Conservation (phyloP, 495 filamentous ascomycete genomes). For the Podospora tetraspora region DNA sequence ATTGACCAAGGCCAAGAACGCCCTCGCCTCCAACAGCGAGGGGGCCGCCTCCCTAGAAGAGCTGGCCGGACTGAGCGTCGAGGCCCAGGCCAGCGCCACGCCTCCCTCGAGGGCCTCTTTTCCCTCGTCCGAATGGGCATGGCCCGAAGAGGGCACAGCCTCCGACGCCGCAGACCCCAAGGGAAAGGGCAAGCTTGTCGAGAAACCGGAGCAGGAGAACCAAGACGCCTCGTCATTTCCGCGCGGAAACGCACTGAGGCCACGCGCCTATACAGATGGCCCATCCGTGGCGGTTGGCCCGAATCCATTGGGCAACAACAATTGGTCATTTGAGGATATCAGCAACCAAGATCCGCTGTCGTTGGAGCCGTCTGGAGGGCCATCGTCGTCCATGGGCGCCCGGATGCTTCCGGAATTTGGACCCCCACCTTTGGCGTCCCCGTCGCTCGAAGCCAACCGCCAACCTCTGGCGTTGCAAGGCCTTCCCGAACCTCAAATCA, state of each 20-base stretch:
- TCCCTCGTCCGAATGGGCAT: constrained; percentile 16
- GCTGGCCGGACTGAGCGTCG: constrained; percentile 5
- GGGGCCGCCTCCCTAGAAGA: constrained; percentile 3
- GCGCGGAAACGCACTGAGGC: constrained; percentile 2
- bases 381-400: neutral
- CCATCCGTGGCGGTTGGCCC: constrained; percentile 29
- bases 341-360: constrained; percentile 11
- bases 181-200: constrained; percentile 16
- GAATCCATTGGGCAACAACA: constrained; percentile 46
- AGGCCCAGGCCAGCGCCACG: constrained; percentile 2
- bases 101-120: constrained; percentile 5
- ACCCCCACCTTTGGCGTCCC: neutral
- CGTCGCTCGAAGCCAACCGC: neutral
- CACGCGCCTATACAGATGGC: constrained; percentile 46
- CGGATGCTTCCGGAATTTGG: neutral
- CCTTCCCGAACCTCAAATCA: neutral
- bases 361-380: neutral
- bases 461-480: neutral
- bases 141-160: constrained; percentile 12
- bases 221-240: constrained; percentile 11
- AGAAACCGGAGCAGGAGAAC: constrained; percentile 5
- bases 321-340: constrained; percentile 41
- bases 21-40: constrained; percentile 6
- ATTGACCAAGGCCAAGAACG: constrained; percentile 30
- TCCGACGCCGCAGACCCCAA: neutral